Base-by-base conservation (phyloP, 2,329 filamentous ascomycete genomes). In the Phaeomoniella chlamydospora region DNA sequence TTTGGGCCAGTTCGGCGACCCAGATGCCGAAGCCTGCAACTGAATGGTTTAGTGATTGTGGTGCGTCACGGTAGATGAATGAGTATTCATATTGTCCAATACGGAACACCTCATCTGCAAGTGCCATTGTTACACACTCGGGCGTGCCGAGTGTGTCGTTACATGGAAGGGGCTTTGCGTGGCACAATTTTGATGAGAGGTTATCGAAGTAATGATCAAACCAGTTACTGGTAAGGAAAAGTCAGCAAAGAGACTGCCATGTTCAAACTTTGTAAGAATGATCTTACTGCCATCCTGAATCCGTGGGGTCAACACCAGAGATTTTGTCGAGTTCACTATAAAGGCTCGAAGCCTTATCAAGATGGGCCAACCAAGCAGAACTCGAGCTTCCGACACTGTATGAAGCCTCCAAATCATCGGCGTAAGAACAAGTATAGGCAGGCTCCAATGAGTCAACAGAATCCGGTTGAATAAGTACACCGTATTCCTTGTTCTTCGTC, bases 171-270 rank as follows among this genome's bases (percentile, higher is more conserved):
- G 80, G 71, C 48, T 80, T 82, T 13, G 56, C 61, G 50, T 90
- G 82, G 53, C 83, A 90, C 50, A 85, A 77, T 0, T 82, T 69
- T 0, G 82, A 77, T 0, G 80, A 85, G 1, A 90, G 67, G 49
- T 86, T 90, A 53, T 90, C 84, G 48, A 77, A 90, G 59, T 90
- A 90, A 55, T 86, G 83, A 50, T 90, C 84, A 47, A 80, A 77
- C 43, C 46, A 48, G 18, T 39, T 39, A 34, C 22, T 26, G n/a
- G 9, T 9, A 6, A 26, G 6, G n/a, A 13, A n/a, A n/a, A n/a
- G n/a, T n/a, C n/a, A n/a, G n/a, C n/a, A n/a, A n/a, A n/a, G n/a
- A n/a, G n/a, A n/a, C n/a, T n/a, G n/a, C n/a, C n/a, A n/a, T n/a
- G n/a, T n/a, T n/a, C n/a, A n/a, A 13, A 13, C 6, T 9, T 9